Percentiles rank a stretch among this genome's conserved stretches.
Evolutionary conservation across 2,329 filamentous ascomycete genomes (phyloP).

Genomic region (Neofusicoccum parvum): DNA sequence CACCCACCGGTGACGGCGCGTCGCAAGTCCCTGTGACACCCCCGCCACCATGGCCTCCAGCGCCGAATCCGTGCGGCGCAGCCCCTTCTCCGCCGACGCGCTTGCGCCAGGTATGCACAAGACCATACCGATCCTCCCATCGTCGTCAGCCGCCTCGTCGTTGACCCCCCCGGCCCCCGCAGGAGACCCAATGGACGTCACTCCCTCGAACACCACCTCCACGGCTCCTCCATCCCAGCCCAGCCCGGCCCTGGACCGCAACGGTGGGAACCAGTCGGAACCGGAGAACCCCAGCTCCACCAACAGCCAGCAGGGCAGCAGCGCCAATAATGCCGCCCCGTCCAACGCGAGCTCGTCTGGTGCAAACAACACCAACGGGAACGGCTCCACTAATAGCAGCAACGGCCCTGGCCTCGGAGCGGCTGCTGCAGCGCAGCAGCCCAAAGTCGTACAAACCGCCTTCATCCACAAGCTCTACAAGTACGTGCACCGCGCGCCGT

Average conservation of each 20-base stretch:
- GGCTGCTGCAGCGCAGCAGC: slow-evolving; percentile 79
- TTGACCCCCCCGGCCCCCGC: slow-evolving; percentile 39
- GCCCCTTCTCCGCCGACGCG: slow-evolving; percentile 47
- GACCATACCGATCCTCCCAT: slow-evolving; percentile 55
- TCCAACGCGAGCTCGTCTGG: slow-evolving; percentile 31
- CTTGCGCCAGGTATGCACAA: slow-evolving; percentile 50
- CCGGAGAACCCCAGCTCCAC: slow-evolving; percentile 23
- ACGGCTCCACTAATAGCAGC: slow-evolving; percentile 44
- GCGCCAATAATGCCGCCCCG: slow-evolving; percentile 32
- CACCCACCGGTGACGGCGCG: neutral
- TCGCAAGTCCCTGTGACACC: slow-evolving; percentile 14
- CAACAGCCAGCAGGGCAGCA: slow-evolving; percentile 33
- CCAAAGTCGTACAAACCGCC: slow-evolving; percentile 96
- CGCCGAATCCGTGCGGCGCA: slow-evolving; percentile 47
- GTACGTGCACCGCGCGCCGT: slow-evolving; percentile 55
- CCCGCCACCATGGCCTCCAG: slow-evolving; percentile 45
- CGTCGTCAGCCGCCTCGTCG: slow-evolving; percentile 46
- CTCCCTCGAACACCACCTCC: slow-evolving; percentile 48
- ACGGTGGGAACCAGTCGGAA: slow-evolving; percentile 32
- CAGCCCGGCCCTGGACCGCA: slow-evolving; percentile 53
- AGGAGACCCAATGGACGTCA: slow-evolving; percentile 59
- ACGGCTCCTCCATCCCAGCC: slow-evolving; percentile 52
- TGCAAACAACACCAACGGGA: slow-evolving; percentile 31
- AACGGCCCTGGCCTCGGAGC: slow-evolving; percentile 54
- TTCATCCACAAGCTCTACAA: slow-evolving; percentile 99